Base-by-base conservation (phyloP, 306 rosid genomes). In the Begonia fuchsioides region DNA sequence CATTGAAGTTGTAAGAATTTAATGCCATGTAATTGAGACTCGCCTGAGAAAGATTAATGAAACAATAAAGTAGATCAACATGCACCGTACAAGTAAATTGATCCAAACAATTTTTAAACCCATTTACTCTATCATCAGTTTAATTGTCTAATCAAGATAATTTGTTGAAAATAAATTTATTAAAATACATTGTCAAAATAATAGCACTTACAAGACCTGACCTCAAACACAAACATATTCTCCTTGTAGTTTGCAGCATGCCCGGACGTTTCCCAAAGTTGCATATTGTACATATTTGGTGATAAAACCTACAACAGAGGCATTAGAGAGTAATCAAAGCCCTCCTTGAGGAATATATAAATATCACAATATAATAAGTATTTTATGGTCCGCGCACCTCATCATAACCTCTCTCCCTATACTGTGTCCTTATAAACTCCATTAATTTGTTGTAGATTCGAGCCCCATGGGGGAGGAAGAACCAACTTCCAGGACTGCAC, bases 401-500 rank as follows among this genome's bases (percentile, higher is more conserved):
- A 57, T 78, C 83, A 75, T 84, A 88, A 38, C 97, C 95, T 67
- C 95, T 71, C 54, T 74, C 74, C 68, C 75, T 78, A 66, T 88
- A 88, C 63, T 78, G 93, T 67, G 66, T 67, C 44, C 77, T 62
- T 60, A 88, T 81, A 58, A 88, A 88, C 1, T 68, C 75, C 84
- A 78, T 79, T 13, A 88, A 55, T 65, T 76, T 88, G 69, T 74
- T 84, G 77, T 88, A 88, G 52, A 88, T 63, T 49, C 83, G 80
- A 43, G 95, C 50, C 26, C 97, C 97, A 63, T 63, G 79, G 38
- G 97, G 95, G 47, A 88, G 95, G 54, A 88, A 88, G 76, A 88
- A 88, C 97, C 97, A 88, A 64, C 97, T 84, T 68, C 97, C 97
- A 14, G 97, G 97, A 63, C 95, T 88, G 73, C 67, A 54, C 58